Conservation (phyloP, 163 green algal species). For the Prototheca cutis region DNA sequence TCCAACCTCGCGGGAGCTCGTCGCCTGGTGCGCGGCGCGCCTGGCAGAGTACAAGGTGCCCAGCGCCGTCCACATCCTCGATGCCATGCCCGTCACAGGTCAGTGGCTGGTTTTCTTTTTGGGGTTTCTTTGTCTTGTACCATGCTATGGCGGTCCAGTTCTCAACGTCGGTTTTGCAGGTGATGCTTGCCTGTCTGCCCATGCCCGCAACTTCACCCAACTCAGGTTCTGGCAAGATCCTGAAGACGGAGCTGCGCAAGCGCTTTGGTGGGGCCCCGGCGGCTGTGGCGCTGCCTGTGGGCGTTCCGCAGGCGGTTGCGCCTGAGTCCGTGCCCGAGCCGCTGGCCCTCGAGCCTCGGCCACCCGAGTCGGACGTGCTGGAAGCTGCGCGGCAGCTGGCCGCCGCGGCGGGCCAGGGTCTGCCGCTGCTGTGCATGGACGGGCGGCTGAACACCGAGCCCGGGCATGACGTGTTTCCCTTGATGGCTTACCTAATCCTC, state of each 20-base stretch:
- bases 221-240: conserved; percentile 68
- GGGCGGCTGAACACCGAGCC: conserved; percentile 4
- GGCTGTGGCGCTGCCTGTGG: background rate
- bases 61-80: conserved; percentile 50
- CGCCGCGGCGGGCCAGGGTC: background rate
- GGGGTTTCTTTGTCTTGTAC: background rate
- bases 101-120: background rate
- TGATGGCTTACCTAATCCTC: conserved; percentile 12
- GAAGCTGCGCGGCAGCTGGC: conserved; percentile 5
- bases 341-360: background rate
- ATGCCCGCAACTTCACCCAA: no score
- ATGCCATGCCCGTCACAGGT: conserved; percentile 56
- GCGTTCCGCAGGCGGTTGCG: background rate
- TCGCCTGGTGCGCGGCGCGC: conserved; percentile 51
- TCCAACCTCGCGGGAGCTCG: conserved; percentile 26
- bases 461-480: conserved; percentile 6
- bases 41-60: conserved; percentile 82
- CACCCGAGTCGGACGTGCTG: background rate
- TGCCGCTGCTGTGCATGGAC: conserved; percentile 6
- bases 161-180: no score
- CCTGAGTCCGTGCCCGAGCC: no score
- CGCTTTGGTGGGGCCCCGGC: conserved; percentile 12
- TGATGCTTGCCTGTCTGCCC: no score
- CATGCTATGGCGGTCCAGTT: background rate
- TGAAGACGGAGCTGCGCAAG: conserved; percentile 61